Evolutionary conservation across 2,329 filamentous ascomycete genomes (phyloP), one percentile per base, ranked within the genome.

Genomic region (Ascochyta rabiei): DNA sequence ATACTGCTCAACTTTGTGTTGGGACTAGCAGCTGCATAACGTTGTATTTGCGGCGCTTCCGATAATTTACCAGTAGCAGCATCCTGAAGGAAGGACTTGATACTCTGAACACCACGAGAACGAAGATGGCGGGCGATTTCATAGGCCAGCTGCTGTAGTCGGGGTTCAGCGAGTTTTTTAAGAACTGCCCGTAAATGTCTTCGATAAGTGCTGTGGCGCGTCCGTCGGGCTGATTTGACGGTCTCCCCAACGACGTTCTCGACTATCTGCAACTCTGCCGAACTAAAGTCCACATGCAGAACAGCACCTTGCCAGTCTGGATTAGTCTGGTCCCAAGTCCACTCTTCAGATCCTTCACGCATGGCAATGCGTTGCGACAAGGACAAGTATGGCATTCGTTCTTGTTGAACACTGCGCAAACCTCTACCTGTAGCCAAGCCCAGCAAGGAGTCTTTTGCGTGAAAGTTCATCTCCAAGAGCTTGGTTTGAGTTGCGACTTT

Each of bases 221-320:
- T 46, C n/a, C 31, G 34, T 31, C 49, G 40, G 2, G 48, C 12
- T 12, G 39, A 18, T 3, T 39, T 26, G 3, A 62, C 24, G 4
- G 64, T 31, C 16, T 56, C 59, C 1, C 30, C n/a, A 2, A 69
- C 39, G 1, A 46, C 56, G 18, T 43, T 50, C 38, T 71, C 53
- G 2, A 74, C 65, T 8, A 55, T 19, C 12, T 54, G 49, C 4
- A 74, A 26, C 46, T 76, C 74, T 31, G 47, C 53, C 2, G 57
- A 26, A 13, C 60, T 64, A 33, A 76, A 73, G 33, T 75, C 73
- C 1, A 75, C 65, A 40, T 76, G 74, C 13, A 75, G 19, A 2
- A 70, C 23, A 16, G 53, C 46, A 0, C 71, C 67, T 55, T 71
- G 63, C 73, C 73, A 75, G 2, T 59, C 41, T 2, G 62, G 61